Base-by-base conservation (phyloP, 306 rosid genomes). In the Casuarina equisetifolia region DNA sequence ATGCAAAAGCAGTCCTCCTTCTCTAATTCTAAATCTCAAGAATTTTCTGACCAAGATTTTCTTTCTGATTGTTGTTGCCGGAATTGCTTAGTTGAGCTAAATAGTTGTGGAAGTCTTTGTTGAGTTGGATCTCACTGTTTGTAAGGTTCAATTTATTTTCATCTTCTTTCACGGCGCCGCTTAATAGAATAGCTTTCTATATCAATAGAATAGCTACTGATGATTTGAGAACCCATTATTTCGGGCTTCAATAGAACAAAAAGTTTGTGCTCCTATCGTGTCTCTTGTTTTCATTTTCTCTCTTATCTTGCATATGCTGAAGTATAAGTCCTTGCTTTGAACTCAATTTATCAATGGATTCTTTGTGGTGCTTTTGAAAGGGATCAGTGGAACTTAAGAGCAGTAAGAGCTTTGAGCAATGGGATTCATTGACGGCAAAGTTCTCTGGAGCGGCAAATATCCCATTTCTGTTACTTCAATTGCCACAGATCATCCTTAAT, bases 401-500 rank as follows among this genome's bases (percentile, higher is more conserved):
- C 77, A 84, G 81, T 45, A 73, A 81, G 80, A 84, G 85, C 71
- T 86, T 88, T 77, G 66, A 84, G 82, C 88, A 92, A 78, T 94
- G 98, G 98, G 86, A 84, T 80, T 88, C 91, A 1, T 81, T 91
- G 78, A 90, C 98, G 3, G 88, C 97, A 15, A 90, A 88, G 67
- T 91, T 92, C 88, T 80, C 98, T 6, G 97, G 82, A 58, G 98
- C 96, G 44, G 81, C 98, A 39, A 95, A 91, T 80, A 35, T 92
- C 73, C 97, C 98, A 0, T 95, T 92, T 78, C 82, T 94, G 70
- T 78, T 94, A 25, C 86, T 94, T 53, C 98, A 94, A 77, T 74
- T 91, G 86, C 98, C 98, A 20, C 98, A 93, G 76, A 93, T 93
- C 80, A 73, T 89, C 54, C 98, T 93, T 45, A 93, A 93, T 74